These are phyloP conservation scores for Fusarium buxicola DNA, from an alignment of 2,329 filamentous ascomycete genomes.

Conservation along the genomic window DNA sequence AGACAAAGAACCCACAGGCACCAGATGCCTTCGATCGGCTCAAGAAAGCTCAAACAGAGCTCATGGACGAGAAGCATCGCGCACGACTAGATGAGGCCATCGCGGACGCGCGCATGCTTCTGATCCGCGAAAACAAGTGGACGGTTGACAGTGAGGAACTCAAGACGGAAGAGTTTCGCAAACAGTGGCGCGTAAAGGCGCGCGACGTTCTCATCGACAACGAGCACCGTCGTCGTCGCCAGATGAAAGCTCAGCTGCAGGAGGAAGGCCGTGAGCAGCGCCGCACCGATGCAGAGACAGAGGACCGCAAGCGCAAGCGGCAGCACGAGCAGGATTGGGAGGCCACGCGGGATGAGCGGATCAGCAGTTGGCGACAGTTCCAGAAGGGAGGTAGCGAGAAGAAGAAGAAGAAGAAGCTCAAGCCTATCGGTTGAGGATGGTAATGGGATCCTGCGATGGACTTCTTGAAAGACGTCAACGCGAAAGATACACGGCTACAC, in stretches of 20 bases:
- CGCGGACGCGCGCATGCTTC: slow-evolving; percentile 91
- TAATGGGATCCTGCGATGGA: slow-evolving; percentile 14
- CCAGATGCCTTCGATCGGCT: slow-evolving; percentile 97
- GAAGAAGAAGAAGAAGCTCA: slow-evolving; percentile 79
- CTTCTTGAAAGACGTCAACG: slow-evolving; percentile 22
- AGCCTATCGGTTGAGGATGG: slow-evolving; percentile 65
- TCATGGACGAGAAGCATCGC: slow-evolving; percentile 95
- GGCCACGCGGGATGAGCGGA: slow-evolving; percentile 87
- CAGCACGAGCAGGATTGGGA: slow-evolving; percentile 98
- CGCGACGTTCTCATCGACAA: slow-evolving; percentile 92
- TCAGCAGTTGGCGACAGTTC: slow-evolving; percentile 94
- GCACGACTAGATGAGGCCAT: slow-evolving; percentile 91
- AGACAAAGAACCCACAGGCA: slow-evolving; percentile 89
- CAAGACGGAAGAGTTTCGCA: slow-evolving; percentile 83
- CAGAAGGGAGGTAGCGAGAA: slow-evolving; percentile 75
- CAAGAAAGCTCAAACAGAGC: slow-evolving; percentile 90
- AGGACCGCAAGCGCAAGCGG: slow-evolving; percentile 83
- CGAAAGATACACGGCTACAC: slow-evolving; percentile 25
- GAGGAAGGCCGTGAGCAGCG: slow-evolving; percentile 93
- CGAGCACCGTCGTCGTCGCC: slow-evolving; percentile 83
- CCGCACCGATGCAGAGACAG: slow-evolving; percentile 85
- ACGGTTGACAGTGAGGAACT: slow-evolving; percentile 89
- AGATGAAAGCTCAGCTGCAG: slow-evolving; percentile 94
- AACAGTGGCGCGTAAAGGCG: slow-evolving; percentile 90
- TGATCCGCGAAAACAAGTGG: slow-evolving; percentile 95